A percentile compares a stretch with the other conserved stretches of the same genome.
These are phyloP conservation scores for Sporisorium sorghi DNA, from an alignment of 1,284 basidiomycete species.

Conservation along the genomic window DNA sequence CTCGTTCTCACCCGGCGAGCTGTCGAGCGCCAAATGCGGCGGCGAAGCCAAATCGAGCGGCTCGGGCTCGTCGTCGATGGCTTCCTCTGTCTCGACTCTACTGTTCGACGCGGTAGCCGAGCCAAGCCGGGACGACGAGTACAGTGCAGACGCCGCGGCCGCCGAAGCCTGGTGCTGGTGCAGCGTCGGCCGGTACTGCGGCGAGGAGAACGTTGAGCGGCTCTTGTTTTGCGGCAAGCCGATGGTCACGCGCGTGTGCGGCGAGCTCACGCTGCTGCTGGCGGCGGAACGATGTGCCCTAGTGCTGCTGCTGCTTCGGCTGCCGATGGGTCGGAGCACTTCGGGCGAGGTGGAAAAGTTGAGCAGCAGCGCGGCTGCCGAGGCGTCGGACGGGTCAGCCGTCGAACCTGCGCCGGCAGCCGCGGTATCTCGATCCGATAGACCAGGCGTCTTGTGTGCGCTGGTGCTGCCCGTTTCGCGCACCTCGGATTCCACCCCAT, in stretches of 20 bases:
- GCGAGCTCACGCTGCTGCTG: background rate
- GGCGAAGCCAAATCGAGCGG: slow-evolving; percentile 17
- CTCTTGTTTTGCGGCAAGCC: slow-evolving; percentile 9
- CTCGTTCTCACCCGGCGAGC: slow-evolving; percentile 3
- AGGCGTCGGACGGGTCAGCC: slow-evolving; percentile 20
- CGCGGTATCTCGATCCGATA: slow-evolving; percentile 27
- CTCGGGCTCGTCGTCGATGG: slow-evolving; percentile 16
- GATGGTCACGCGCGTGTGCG: slow-evolving; percentile 13
- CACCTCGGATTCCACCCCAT: slow-evolving; percentile 39
- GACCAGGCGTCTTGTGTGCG: slow-evolving; percentile 12
- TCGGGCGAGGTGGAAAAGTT: slow-evolving; percentile 56
- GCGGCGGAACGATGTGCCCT: slow-evolving; percentile 3
- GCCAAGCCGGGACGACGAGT: too few species aligned
- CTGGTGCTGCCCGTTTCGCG: slow-evolving; percentile 10
- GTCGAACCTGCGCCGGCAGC: background rate
- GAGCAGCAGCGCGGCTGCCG: slow-evolving; percentile 45
- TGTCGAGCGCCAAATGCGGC: slow-evolving; percentile 31
- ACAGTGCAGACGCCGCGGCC: too few species aligned
- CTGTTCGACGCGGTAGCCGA: background rate
- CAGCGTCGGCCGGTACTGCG: slow-evolving; percentile 19
- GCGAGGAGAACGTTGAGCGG: slow-evolving; percentile 18
- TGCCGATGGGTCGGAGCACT: slow-evolving; percentile 42
- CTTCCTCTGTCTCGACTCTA: background rate
- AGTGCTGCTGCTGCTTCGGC: background rate
- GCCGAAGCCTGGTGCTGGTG: too few species aligned